phyloP scores from a whole-genome alignment of 2,329 filamentous ascomycete genomes.

The Trichophyton verrucosum region DNA sequence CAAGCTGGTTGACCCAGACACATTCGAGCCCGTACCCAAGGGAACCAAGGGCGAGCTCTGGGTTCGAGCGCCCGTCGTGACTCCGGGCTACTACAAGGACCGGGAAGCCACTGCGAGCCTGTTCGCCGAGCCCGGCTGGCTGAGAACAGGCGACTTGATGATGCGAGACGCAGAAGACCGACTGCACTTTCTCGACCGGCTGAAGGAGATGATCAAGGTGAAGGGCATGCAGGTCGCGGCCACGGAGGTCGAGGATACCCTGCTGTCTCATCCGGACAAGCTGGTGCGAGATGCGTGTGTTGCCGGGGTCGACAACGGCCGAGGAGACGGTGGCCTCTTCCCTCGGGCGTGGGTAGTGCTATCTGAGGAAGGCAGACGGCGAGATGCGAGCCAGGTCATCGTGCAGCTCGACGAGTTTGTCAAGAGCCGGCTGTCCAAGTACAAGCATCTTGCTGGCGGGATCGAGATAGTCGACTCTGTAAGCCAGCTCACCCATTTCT shows the following conservation, averaged over 20 bases:
- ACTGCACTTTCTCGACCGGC: conserved; percentile 46
- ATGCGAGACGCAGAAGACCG: conserved; percentile 18
- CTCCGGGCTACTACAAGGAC: conserved; percentile 32
- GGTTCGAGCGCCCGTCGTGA: conserved; percentile 36
- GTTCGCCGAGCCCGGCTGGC: conserved; percentile 32
- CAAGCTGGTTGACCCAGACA: conserved; percentile 29
- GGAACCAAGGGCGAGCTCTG: conserved; percentile 34
- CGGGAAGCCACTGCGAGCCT: conserved; percentile 27
- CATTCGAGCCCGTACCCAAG: conserved; percentile 23
- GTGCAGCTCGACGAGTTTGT: conserved; percentile 10
- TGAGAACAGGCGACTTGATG: conserved; percentile 33
- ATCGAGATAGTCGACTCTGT: conserved; percentile 10
- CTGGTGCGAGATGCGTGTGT: conserved; percentile 11
- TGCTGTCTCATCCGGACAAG: conserved; percentile 42
- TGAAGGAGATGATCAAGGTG: conserved; percentile 59
- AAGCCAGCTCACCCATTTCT: neutral
- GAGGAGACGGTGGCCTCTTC: conserved; percentile 9
- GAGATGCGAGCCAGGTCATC: neutral
- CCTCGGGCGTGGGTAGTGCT: conserved; percentile 11
- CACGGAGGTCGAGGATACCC: conserved; percentile 50
- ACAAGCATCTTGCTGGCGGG: conserved; percentile 11
- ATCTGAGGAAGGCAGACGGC: conserved; percentile 6
- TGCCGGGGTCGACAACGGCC: conserved; percentile 11
- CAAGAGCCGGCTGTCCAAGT: conserved; percentile 9
- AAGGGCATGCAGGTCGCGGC: conserved; percentile 49